phyloP scores from a whole-genome alignment of 2,329 filamentous ascomycete genomes.

The Pseudogymnoascus sp. region DNA sequence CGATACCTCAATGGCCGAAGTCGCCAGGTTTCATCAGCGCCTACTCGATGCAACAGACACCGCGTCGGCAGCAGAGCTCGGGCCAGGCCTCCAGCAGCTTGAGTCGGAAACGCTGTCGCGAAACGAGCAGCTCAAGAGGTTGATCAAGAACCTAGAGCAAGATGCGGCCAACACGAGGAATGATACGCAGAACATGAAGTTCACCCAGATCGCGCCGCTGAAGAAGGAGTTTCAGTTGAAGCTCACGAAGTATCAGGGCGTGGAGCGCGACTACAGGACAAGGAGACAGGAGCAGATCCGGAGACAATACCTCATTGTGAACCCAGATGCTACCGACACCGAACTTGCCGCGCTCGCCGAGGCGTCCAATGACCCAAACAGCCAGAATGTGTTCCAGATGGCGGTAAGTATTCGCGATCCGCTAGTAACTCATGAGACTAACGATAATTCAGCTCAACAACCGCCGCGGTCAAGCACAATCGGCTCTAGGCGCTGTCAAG shows the following conservation, averaged over 20 bases:
- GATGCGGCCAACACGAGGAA: constrained; percentile 61
- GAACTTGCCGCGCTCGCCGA: constrained; percentile 63
- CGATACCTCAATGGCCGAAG: constrained; percentile 59
- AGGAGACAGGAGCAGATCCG: constrained; percentile 72
- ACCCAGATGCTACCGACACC: constrained; percentile 68
- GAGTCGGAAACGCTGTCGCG: constrained; percentile 64
- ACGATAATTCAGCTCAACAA: constrained; percentile 39
- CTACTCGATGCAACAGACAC: constrained; percentile 60
- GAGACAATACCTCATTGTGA: constrained; percentile 74
- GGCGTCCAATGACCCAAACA: constrained; percentile 66
- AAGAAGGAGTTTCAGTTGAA: constrained; percentile 68
- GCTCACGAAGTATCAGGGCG: constrained; percentile 62
- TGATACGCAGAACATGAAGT: constrained; percentile 58
- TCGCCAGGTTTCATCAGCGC: constrained; percentile 65
- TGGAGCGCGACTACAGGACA: constrained; percentile 65
- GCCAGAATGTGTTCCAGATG: constrained; percentile 75
- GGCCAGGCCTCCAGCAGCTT: constrained; percentile 50
- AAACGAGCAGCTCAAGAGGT: constrained; percentile 70
- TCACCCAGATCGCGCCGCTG: constrained; percentile 63
- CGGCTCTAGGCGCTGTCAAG: constrained; percentile 70
- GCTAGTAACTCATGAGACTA: constrained; percentile 3
- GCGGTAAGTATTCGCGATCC: constrained; percentile 51
- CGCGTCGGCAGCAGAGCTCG: constrained; percentile 42
- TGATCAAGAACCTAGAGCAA: constrained; percentile 68
- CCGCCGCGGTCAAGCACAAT: constrained; percentile 65